Evolutionary conservation across 345 rosid species (phyloP), one percentile per base, ranked within the genome.

Genomic region (Odontarrhena argentea): DNA sequence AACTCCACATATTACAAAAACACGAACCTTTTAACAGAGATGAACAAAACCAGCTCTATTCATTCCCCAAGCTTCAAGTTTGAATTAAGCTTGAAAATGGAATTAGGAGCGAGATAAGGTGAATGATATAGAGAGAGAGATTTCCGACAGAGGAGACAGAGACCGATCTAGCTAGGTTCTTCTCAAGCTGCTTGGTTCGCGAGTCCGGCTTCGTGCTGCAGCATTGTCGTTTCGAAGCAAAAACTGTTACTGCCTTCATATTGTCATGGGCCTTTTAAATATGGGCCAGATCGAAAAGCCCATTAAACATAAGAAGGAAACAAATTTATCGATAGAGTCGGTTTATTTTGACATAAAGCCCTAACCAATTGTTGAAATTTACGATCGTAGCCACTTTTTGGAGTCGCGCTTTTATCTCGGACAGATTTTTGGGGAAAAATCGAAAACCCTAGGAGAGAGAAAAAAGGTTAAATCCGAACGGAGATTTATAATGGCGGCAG

Each of bases 361-460:
- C 71, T 2, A 13, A 11, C 8, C 41, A 28, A 15, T 65, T 42
- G 37, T 60, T 0, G 8, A 12, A 42, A 2, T 65, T 65, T 42
- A 58, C 71, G 51, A 42, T 65, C 65, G 34, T 41, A 64, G 26
- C 58, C 6, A 2, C 8, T 6, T 28, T 10, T 18, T 28, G 15
- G 15, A 69, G 54, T 54, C 69, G 75, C 69, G 58, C 53, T 32
- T 18, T 56, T 55, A 48, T 57, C 66, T 41, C 42, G 26, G 8
- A 7, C 8, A 24, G 38, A 28, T 15, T 8, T 73, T 18, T 48
- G 35, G 56, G 55, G 41, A 2, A 43, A 73, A 12, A 60, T 60
- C 35, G 64, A 46, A 71, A 74, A 74, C 74, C 78, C 78, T 74
- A 74, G 56, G 75, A 76, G 75, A 69, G 71, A 75, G 68, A 75